Percentiles rank a stretch among this genome's conserved stretches.
These are phyloP conservation scores for Candida sp. DNA, from an alignment of 1,139 yeast genomes.

Conservation along the genomic window DNA sequence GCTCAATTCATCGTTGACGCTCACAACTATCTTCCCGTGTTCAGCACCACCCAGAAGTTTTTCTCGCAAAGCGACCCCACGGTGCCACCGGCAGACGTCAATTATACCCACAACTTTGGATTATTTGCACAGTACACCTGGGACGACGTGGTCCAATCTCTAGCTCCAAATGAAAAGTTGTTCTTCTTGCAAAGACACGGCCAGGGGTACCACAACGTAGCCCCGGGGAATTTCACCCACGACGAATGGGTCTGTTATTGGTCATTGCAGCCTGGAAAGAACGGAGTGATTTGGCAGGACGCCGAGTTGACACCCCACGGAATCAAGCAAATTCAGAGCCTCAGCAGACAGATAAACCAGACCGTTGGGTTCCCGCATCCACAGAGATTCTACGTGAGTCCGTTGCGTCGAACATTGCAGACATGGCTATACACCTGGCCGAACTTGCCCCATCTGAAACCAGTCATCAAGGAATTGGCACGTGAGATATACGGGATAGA, in stretches of 20 bases:
- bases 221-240: constrained; percentile 17
- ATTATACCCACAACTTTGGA: constrained; percentile 21
- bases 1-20: background rate
- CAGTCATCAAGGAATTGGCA: constrained; percentile 34
- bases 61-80: constrained; percentile 23
- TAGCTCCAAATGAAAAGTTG: constrained; percentile 23
- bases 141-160: constrained; percentile 12
- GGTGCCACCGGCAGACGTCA: constrained; percentile 14
- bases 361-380: constrained; percentile 29
- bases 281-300: constrained; percentile 38
- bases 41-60: constrained; percentile 13
- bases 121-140: constrained; percentile 20
- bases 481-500: constrained; percentile 45
- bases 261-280: constrained; percentile 34
- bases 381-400: constrained; percentile 34
- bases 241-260: constrained; percentile 38
- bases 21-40: constrained; percentile 9
- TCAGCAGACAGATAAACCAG: constrained; percentile 20
- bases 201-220: constrained; percentile 44
- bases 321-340: constrained; percentile 18
- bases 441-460: constrained; percentile 18
- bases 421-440: constrained; percentile 37
- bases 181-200: constrained; percentile 45
- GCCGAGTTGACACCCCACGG: constrained; percentile 39
- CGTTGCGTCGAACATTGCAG: constrained; percentile 37